Conservation (phyloP, 169 alveolate species). For the Babesia ovis region DNA sequence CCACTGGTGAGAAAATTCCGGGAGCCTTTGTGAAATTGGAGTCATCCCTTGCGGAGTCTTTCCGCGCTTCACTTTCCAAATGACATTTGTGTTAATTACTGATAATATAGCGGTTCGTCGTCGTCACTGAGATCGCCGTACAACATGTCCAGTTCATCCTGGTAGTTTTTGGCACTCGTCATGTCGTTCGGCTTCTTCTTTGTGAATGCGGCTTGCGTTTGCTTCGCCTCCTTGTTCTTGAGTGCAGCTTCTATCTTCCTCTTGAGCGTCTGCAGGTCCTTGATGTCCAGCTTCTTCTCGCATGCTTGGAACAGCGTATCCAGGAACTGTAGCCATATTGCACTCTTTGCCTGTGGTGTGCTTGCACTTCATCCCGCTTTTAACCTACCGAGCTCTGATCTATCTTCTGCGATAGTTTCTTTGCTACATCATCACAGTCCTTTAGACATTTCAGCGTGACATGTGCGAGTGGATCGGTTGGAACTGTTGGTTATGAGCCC, state of each 20-base stretch:
- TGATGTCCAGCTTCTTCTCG: slow-evolving; percentile 60
- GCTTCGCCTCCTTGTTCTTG: slow-evolving; percentile 46
- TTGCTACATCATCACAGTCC: slow-evolving; percentile 66
- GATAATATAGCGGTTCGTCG: slow-evolving; percentile 54
- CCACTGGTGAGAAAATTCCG: no score
- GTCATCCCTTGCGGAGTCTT: neutral
- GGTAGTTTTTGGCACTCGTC: slow-evolving; percentile 67
- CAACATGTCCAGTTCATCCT: slow-evolving; percentile 79
- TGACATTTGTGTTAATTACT: neutral
- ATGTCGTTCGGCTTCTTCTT: slow-evolving; percentile 70
- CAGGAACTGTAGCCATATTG: slow-evolving; percentile 67
- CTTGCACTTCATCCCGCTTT: neutral
- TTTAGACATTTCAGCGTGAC: slow-evolving; percentile 54
- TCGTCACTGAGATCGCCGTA: slow-evolving; percentile 76
- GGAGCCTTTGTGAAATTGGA: neutral
- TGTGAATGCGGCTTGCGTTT: slow-evolving; percentile 45
- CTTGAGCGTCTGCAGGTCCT: slow-evolving; percentile 64
- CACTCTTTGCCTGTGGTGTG: slow-evolving; percentile 54
- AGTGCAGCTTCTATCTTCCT: slow-evolving; percentile 56
- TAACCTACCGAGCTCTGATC: slow-evolving; percentile 60
- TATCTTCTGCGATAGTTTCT: slow-evolving; percentile 67
- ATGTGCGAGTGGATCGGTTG: slow-evolving; percentile 58
- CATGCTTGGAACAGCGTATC: slow-evolving; percentile 65
- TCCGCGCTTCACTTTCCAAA: no score
- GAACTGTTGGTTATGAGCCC: slow-evolving; percentile 20